Evolutionary conservation across 495 filamentous ascomycete genomes (phyloP).

Genomic region (Trypethelium eluteriae): DNA sequence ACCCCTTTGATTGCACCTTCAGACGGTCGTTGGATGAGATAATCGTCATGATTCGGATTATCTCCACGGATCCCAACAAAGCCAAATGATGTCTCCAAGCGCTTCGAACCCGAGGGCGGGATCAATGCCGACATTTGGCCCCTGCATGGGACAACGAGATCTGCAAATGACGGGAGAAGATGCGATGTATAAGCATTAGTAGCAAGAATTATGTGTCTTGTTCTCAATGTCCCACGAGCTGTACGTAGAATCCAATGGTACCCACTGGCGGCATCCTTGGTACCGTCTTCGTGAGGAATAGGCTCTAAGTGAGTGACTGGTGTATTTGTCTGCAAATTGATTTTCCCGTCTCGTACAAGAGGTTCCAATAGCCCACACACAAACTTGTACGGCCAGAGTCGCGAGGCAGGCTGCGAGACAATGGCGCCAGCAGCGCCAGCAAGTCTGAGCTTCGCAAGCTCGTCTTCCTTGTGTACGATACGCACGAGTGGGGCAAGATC

Average conservation of each 20-base stretch:
- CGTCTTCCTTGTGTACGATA: constrained; percentile 30
- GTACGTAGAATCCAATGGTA: constrained; percentile 53
- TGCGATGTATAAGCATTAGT: constrained; percentile 74
- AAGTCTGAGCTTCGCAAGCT: constrained; percentile 36
- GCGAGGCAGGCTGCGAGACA: constrained; percentile 40
- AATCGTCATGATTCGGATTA: constrained; percentile 53
- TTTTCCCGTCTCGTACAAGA: constrained; percentile 40
- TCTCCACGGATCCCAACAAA: constrained; percentile 45
- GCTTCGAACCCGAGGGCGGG: constrained; percentile 43
- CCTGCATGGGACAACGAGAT: constrained; percentile 67
- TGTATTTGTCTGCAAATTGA: constrained; percentile 71
- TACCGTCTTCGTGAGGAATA: constrained; percentile 18
- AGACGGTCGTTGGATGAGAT: constrained; percentile 61
- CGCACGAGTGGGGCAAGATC: constrained; percentile 39
- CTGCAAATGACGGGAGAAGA: constrained; percentile 59
- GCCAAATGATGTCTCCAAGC: constrained; percentile 48
- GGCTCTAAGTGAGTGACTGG: constrained; percentile 47
- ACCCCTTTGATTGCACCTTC: constrained; percentile 34
- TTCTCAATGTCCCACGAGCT: constrained; percentile 49
- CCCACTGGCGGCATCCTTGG: constrained; percentile 17
- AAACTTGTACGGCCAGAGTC: constrained; percentile 75
- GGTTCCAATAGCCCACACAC: constrained; percentile 57
- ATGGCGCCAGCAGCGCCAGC: constrained; percentile 40
- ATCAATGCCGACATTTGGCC: constrained; percentile 65
- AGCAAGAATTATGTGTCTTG: constrained; percentile 59